Conservation (phyloP, 2,329 filamentous ascomycete genomes). For the Seiridium cupressi region DNA sequence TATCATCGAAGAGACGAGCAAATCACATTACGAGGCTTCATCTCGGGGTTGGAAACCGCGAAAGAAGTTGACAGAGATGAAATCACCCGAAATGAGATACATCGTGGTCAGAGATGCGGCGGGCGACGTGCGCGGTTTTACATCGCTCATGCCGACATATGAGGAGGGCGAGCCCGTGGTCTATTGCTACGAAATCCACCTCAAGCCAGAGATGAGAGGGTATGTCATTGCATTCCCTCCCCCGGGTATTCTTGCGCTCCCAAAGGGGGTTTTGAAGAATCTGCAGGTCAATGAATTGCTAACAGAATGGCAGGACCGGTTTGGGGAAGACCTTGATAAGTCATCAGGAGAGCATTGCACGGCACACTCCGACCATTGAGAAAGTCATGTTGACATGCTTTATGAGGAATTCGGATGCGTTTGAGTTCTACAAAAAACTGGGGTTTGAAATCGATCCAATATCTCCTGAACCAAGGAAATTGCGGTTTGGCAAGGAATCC, state of each 20-base stretch:
- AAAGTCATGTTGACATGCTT: conserved; percentile 79
- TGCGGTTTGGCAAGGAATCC: conserved; percentile 53
- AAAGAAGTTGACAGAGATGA: conserved; percentile 67
- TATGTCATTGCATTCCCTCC: conserved; percentile 25
- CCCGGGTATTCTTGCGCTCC: too few species aligned
- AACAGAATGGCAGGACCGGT: conserved; percentile 48
- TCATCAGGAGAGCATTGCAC: conserved; percentile 51
- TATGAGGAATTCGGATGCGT: conserved; percentile 54
- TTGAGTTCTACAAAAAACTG: conserved; percentile 59
- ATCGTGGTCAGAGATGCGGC: conserved; percentile 51
- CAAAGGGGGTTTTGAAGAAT: too few species aligned
- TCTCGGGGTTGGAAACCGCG: conserved; percentile 60
- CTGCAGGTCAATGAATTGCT: not conserved
- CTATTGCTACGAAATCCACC: conserved; percentile 79
- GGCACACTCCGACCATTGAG: conserved; percentile 49
- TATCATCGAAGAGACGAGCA: conserved; percentile 63
- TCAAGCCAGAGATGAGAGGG: conserved; percentile 55
- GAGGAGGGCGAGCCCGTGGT: conserved; percentile 65
- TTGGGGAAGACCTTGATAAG: conserved; percentile 61
- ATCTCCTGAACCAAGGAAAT: conserved; percentile 50
- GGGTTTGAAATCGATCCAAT: conserved; percentile 57
- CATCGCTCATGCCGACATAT: conserved; percentile 70
- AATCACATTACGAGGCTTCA: conserved; percentile 61
- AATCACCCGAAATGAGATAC: conserved; percentile 64
- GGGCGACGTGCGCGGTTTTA: conserved; percentile 48